Base-by-base conservation (phyloP, 176 grass and related monocot species). In the Melocanna baccifera region DNA sequence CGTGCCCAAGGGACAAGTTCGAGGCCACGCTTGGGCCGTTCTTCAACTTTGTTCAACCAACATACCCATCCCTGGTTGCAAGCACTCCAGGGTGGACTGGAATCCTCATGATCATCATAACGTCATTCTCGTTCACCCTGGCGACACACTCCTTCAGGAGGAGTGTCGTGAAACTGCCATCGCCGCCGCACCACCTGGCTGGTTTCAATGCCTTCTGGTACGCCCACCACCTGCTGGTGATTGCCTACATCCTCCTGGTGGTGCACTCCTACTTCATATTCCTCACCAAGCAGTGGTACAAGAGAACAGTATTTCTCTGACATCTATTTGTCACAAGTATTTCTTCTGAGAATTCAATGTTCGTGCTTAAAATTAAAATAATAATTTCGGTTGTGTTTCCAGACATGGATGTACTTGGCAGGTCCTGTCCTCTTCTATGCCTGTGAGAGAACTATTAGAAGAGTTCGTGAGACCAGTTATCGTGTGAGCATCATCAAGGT, bases 141-240 rank as follows among this genome's bases (percentile, higher is more conserved):
- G 96, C 96, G 5, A 99, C 91, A 0, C 93, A 94, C 84, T 91
- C 81, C 25, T 99, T 99, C 70, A 87, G 93, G 72, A 90, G 96
- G 70, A 99, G 74, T 12, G 91, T 93, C 0, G 93, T 94, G 67
- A 98, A 96, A 85, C 85, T 99, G 81, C 94, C 96, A 18, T 95
- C 91, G 7, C 96, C 93, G 4, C 73, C 92, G 6, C 89, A 95
- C 43, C 91, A 99, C 71, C 89, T 99, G 43, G 96, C 96, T 7
- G 96, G 96, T 45, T 98, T 98, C 86, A 99, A 96, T 37, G 91
- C 96, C 43, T 99, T 99, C 89, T 99, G 96, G 96, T 99, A 99
- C 15, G 91, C 96, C 28, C 96, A 96, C 66, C 96, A 99, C 86
- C 90, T 99, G 70, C 91, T 99, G 20, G 86, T 78, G 47, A 80